Evolutionary conservation across 1,139 yeast species (phyloP).

Genomic region (Fermentozyma sake): DNA sequence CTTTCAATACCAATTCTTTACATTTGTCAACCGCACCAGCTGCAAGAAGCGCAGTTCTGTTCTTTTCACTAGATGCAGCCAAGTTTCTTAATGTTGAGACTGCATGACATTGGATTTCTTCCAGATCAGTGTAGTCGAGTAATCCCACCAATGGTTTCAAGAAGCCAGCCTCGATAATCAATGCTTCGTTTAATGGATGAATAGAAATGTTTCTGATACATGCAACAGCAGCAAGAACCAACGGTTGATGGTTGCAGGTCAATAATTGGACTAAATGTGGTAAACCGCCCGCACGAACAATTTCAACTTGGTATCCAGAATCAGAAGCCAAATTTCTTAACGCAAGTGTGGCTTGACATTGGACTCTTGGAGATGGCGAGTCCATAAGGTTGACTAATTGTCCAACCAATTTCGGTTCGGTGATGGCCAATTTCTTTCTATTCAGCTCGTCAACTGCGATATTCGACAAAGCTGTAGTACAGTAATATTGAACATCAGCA

Average conservation of each 20-base stretch:
- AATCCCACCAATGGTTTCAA: slow-evolving; percentile 82
- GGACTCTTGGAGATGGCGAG: slow-evolving; percentile 87
- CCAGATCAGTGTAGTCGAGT: slow-evolving; percentile 81
- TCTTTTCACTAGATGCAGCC: slow-evolving; percentile 93
- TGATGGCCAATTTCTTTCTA: slow-evolving; percentile 80
- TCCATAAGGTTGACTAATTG: slow-evolving; percentile 91
- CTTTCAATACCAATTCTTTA: slow-evolving; percentile 76
- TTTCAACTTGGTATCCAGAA: slow-evolving; percentile 87
- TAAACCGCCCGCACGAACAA: slow-evolving; percentile 92
- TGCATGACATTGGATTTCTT: slow-evolving; percentile 97
- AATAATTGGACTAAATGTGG: slow-evolving; percentile 85
- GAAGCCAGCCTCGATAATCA: slow-evolving; percentile 95
- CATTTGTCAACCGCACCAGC: slow-evolving; percentile 96
- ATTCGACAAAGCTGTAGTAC: slow-evolving; percentile 94
- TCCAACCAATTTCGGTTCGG: slow-evolving; percentile 90
- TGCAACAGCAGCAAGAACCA: slow-evolving; percentile 94
- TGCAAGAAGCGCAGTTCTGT: slow-evolving; percentile 84
- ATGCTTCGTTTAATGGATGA: slow-evolving; percentile 92
- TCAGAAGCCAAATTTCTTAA: slow-evolving; percentile 94
- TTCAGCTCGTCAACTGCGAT: slow-evolving; percentile 95
- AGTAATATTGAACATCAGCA: slow-evolving; percentile 96
- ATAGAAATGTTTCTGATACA: slow-evolving; percentile 95
- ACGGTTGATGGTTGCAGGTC: slow-evolving; percentile 86
- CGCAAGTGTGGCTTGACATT: slow-evolving; percentile 97
- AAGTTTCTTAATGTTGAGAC: slow-evolving; percentile 91